Evolutionary conservation across 179 eudicot genomes (phyloP), one percentile per base, ranked within the genome.

Genomic region (Nepenthes alata): DNA sequence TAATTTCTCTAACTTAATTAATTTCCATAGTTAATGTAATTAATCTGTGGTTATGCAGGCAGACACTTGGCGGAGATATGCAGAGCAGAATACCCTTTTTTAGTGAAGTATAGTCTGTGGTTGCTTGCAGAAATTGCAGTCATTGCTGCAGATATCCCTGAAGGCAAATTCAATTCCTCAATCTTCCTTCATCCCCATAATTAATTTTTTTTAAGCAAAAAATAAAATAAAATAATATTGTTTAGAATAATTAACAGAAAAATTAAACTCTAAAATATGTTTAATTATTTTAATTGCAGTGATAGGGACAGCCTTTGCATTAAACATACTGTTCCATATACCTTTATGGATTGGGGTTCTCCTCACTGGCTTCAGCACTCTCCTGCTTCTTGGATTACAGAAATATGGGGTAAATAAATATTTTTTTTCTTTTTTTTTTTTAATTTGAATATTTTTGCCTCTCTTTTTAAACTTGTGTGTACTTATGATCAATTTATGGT

Each of bases 341-440:
- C 97, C 95, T 59, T 72, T 90, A 35, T 90, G 97, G 95, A 82
- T 68, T 58, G 97, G 97, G 64, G 97, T 90, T 55, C 86, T 90
- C 12, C 67, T 76, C 35, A 85, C 97, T 60, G 97, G 95, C 57
- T 65, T 70, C 4, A 90, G 95, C 70, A 90, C 97, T 50, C 91
- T 90, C 55, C 67, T 90, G 15, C 79, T 90, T 5, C 89, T 90
- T 53, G 90, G 89, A 58, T 78, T 90, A 44, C 97, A 90, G 36
- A 78, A 67, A 85, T 90, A 78, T 59, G 97, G 97, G 78, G 97
- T 87, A 89, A 63, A 59, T 35, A 55, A 10, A 25, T 55, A 16
- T 16, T 16, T 16, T 16, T 16, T 16, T 16, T 16, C 25, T 16
- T 25, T 54, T 54, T 25, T 54, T 54, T 3, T 54, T 54, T 6